phyloP scores from a whole-genome alignment of 1,139 yeast genomes.

The Diutina neorugosa region DNA sequence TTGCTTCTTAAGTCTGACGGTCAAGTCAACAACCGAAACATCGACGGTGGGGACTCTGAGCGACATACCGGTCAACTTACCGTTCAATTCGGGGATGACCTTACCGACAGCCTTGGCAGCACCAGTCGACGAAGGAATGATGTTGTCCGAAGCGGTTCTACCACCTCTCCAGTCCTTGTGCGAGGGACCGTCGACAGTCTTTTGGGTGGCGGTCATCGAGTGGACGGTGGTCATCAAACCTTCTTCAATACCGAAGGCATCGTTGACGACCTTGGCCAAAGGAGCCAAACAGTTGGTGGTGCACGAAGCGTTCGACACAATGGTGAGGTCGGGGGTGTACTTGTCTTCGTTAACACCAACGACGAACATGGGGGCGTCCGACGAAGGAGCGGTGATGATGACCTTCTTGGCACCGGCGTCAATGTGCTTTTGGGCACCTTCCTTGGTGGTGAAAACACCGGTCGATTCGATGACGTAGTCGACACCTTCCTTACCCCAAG shows the following conservation, averaged over 20 bases:
- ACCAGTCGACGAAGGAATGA: conserved; percentile 84
- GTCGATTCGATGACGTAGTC: conserved; percentile 80
- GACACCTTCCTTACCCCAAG: conserved; percentile 73
- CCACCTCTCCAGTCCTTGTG: conserved; percentile 95
- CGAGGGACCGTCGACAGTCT: conserved; percentile 87
- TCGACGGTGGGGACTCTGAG: conserved; percentile 83
- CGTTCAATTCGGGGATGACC: conserved; percentile 80
- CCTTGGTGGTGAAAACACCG: conserved; percentile 74
- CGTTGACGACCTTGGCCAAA: conserved; percentile 73
- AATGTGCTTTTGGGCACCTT: conserved; percentile 70
- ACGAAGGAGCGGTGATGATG: conserved; percentile 77
- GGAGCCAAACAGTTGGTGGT: conserved; percentile 89
- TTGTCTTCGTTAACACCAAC: conserved; percentile 70
- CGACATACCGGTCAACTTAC: conserved; percentile 74
- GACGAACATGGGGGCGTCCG: conserved; percentile 85
- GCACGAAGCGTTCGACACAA: conserved; percentile 80
- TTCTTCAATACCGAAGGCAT: conserved; percentile 70
- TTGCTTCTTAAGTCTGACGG: conserved; percentile 55
- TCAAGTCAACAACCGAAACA: conserved; percentile 70
- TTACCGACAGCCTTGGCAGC: conserved; percentile 91
- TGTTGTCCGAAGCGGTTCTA: conserved; percentile 84
- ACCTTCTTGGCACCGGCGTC: conserved; percentile 87
- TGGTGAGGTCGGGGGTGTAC: conserved; percentile 54
- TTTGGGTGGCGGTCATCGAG: conserved; percentile 85
- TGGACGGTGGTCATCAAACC: conserved; percentile 88